Base-by-base conservation (phyloP, 2,329 filamentous ascomycete species). In the Calonectria pteridis region DNA sequence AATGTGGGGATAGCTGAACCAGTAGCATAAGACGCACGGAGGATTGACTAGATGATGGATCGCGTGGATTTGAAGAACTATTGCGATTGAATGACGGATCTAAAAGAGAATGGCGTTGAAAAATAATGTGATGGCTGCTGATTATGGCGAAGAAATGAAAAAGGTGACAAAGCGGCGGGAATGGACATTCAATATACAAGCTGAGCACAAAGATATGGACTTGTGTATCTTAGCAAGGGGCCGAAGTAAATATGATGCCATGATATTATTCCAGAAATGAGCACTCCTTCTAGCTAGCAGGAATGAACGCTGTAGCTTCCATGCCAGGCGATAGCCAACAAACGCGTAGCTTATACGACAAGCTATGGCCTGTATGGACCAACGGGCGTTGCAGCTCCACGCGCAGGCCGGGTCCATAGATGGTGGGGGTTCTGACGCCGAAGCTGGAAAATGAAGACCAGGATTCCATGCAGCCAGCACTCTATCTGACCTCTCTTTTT, bases 401-500 rank as follows among this genome's bases (percentile, higher is more conserved):
- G n/a, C 43, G n/a, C 29, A 53, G 46, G 23, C 35, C 64, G 16
- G 18, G 51, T 23, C 50, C 35, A 72, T 76, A 51, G 63, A 55
- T 31, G 66, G 65, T 40, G 76, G 76, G 68, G 72, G 72, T 65
- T 74, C 76, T 67, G 55, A 51, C 18, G 35, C 55, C 26, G 49
- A 69, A 28, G 49, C 50, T 33, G 67, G 29, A 46, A 75, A 73
- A 29, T 73, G 49, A 73, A 50, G 59, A 66, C 71, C 50, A 29
- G 71, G 66, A 73, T 73, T 40, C 51, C 58, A 66, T 65, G 71
- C 50, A 29, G 50, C 23, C 50, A 65, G 37, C 26, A 26, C 64
- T 53, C 55, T 20, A 62, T 62, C 33, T 40, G 55, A 37, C 55
- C 35, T 62, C 18, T 62, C 16, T 35, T 40, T 10, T 26, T 62